Evolutionary conservation across 1,284 basidiomycete species (phyloP).

Genomic region (Ceratobasidium papillatum): DNA sequence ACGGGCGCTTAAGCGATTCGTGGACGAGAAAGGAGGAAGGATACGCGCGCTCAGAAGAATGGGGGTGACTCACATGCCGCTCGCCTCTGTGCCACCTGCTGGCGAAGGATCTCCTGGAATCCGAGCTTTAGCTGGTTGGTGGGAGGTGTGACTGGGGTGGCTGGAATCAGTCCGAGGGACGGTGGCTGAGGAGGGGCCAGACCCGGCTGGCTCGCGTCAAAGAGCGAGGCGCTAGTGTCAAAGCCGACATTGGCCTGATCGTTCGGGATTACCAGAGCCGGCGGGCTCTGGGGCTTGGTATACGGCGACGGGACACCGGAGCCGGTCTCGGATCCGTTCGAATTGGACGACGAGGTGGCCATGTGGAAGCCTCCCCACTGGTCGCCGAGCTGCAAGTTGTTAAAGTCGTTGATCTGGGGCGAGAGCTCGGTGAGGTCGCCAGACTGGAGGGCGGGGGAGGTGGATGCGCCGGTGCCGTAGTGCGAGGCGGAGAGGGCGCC

Average conservation of each 20-base stretch:
- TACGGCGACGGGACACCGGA: constrained; percentile 22
- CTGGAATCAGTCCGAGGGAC: constrained; percentile 31
- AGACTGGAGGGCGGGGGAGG: neutral
- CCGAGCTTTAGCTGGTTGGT: constrained; percentile 34
- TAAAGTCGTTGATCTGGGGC: constrained; percentile 17
- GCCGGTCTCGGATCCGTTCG: constrained; percentile 33
- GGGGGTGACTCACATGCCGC: constrained; percentile 34
- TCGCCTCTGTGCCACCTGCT: constrained; percentile 30
- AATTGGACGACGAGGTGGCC: constrained; percentile 12
- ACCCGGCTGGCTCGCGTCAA: constrained; percentile 35
- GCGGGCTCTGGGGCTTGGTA: constrained; percentile 38
- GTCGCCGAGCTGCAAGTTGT: constrained; percentile 28
- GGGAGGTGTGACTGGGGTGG: constrained; percentile 32
- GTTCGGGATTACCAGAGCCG: constrained; percentile 26
- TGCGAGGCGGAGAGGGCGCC: constrained; percentile 54
- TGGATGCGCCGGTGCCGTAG: constrained; percentile 21
- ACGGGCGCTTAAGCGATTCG: constrained; percentile 27
- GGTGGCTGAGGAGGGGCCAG: constrained; percentile 25
- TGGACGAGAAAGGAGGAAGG: constrained; percentile 14
- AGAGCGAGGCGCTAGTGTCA: constrained; percentile 11
- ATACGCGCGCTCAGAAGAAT: constrained; percentile 10
- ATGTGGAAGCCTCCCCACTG: constrained; percentile 35
- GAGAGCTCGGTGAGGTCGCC: constrained; percentile 17
- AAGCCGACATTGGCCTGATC: neutral
- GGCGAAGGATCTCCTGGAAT: constrained; percentile 31